Percentiles rank a stretch among this genome's conserved stretches.
These are phyloP conservation scores for Ziziphus jujuba DNA, from an alignment of 306 rosid species.

Conservation along the genomic window DNA sequence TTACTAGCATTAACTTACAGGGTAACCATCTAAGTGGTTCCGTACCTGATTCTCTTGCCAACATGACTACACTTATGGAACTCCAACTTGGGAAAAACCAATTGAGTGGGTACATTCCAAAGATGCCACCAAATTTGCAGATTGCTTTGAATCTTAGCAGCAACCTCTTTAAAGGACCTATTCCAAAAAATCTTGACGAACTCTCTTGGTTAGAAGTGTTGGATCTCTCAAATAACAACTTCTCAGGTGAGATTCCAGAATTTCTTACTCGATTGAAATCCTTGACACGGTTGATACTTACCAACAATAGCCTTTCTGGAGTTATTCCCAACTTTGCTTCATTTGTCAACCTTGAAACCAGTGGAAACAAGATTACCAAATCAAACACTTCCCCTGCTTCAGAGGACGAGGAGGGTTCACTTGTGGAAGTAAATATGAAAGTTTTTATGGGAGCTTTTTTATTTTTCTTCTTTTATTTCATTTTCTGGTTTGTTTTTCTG, in stretches of 20 bases:
- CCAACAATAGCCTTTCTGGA: slow-evolving; percentile 63
- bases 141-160: slow-evolving; percentile 72
- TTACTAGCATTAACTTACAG: slow-evolving; percentile 47
- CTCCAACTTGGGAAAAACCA: slow-evolving; percentile 71
- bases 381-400: not conserved
- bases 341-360: slow-evolving; percentile 12
- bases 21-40: slow-evolving; percentile 56
- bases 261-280: slow-evolving; percentile 23
- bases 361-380: slow-evolving; percentile 40
- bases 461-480: too few relatives aligned
- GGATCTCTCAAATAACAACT: slow-evolving; percentile 80
- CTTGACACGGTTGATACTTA: slow-evolving; percentile 54
- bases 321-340: slow-evolving; percentile 20
- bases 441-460: too few relatives aligned
- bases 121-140: slow-evolving; percentile 53
- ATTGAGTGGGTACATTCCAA: slow-evolving; percentile 57
- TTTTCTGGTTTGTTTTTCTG: too few relatives aligned
- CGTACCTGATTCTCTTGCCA: slow-evolving; percentile 41
- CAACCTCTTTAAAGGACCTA: slow-evolving; percentile 53
- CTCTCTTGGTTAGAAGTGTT: slow-evolving; percentile 47
- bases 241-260: slow-evolving; percentile 54
- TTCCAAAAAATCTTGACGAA: slow-evolving; percentile 30
- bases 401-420: too few relatives aligned
- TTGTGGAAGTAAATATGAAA: not conserved
- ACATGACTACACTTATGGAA: slow-evolving; percentile 37